Evolutionary conservation across 345 rosid genomes (phyloP).

Genomic region (Eucalyptus decipiens): DNA sequence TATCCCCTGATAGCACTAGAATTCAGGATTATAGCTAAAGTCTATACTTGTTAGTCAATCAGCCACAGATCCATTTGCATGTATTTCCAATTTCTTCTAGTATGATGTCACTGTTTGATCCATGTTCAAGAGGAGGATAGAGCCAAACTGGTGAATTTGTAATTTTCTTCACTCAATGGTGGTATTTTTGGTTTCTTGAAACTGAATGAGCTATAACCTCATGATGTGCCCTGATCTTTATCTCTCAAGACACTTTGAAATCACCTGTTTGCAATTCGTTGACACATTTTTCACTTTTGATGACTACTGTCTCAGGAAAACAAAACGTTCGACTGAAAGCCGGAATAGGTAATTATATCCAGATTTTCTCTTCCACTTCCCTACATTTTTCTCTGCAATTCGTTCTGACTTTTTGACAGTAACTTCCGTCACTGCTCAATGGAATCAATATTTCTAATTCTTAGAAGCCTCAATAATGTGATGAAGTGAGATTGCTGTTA

Average conservation of each 20-base stretch:
- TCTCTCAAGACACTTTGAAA: not conserved
- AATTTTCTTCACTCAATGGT: not conserved
- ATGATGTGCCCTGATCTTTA: not conserved
- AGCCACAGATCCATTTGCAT: not conserved
- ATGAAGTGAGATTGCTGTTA: not conserved
- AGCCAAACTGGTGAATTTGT: not conserved
- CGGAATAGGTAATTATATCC: not conserved
- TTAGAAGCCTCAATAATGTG: not conserved
- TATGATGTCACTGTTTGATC: not conserved
- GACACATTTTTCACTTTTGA: not conserved
- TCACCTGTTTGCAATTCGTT: too few relatives aligned
- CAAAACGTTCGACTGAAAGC: fast-evolving
- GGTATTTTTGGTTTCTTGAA: not conserved
- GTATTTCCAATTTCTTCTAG: not conserved
- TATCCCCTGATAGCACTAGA: not conserved
- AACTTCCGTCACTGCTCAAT: not conserved
- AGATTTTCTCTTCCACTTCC: not conserved
- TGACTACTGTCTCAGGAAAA: not conserved
- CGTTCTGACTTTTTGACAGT: not conserved
- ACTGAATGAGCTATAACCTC: not conserved
- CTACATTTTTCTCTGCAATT: not conserved
- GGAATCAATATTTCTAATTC: not conserved
- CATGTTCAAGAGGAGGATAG: not conserved
- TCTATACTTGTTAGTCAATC: not conserved
- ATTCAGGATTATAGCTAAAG: not conserved